A percentile compares a stretch with the other conserved stretches of the same genome.
Evolutionary conservation across 768 basidiomycete genomes (phyloP).

Genomic region (Boletales sp.): DNA sequence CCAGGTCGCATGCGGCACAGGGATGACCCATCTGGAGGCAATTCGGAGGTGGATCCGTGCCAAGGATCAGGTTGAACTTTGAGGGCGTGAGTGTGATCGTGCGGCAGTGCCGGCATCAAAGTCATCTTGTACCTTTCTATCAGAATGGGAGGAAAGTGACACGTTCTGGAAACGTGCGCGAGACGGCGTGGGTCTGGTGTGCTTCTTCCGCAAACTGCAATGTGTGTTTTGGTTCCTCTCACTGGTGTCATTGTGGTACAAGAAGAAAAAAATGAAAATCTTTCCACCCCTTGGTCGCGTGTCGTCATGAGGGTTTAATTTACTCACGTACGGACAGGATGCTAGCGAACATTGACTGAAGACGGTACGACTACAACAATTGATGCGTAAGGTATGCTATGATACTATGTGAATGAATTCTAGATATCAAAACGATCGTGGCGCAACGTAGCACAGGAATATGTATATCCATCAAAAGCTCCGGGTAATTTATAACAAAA

Average conservation of each 20-base stretch:
- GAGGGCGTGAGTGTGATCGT: neutral
- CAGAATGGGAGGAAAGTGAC: constrained; percentile 6
- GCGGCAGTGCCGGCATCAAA: neutral
- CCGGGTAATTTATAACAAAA: constrained; percentile 1
- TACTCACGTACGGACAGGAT: no score
- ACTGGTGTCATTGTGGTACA: no score
- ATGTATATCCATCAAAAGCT: neutral
- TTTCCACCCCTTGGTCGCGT: no score
- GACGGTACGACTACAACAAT: constrained; percentile 7
- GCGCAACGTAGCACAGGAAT: neutral
- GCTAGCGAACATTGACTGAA: neutral
- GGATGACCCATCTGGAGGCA: constrained; percentile 2
- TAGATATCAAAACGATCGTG: constrained; percentile 1
- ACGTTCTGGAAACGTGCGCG: constrained; percentile 1
- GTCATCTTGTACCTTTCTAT: constrained; percentile 5
- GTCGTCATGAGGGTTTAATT: no score
- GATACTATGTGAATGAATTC: constrained; percentile 3
- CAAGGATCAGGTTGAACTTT: neutral
- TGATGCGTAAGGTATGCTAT: constrained; percentile 15
- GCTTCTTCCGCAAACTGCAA: no score
- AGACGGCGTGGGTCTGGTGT: no score
- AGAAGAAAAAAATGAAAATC: no score
- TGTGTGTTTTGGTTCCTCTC: no score
- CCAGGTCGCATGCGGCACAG: constrained; percentile 5
- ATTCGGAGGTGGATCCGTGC: constrained; percentile 5